Evolutionary conservation across 257 asterid species (phyloP).

Genomic region (Thymus mandschuricus): DNA sequence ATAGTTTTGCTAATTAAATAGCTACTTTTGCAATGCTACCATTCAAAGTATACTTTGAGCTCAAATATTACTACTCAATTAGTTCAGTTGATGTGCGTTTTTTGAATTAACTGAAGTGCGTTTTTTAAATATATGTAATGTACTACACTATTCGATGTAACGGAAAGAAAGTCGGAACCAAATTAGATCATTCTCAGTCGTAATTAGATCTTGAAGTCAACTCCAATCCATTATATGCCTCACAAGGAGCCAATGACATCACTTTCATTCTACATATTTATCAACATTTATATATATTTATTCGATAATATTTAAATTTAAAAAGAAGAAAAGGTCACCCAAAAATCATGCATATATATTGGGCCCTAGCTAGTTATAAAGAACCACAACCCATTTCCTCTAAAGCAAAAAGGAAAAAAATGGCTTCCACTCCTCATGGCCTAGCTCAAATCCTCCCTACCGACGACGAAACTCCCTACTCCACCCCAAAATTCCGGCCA

Average conservation of each 20-base stretch:
- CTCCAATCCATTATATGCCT: background rate
- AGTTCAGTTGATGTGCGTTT: too few relatives aligned
- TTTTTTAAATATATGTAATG: too few relatives aligned
- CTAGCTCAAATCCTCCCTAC: constrained; percentile 18
- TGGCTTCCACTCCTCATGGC: constrained; percentile 19
- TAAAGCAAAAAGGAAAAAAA: constrained; percentile 28
- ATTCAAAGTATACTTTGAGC: too few relatives aligned
- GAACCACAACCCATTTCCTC: constrained; percentile 9
- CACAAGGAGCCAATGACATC: background rate
- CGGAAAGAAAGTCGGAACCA: too few relatives aligned
- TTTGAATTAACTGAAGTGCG: too few relatives aligned
- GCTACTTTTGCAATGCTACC: too few relatives aligned
- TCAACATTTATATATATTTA: background rate
- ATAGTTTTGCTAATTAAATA: too few relatives aligned
- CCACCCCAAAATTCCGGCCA: constrained; percentile 42
- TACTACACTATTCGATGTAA: too few relatives aligned
- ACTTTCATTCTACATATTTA: background rate
- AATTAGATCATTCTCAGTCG: too few relatives aligned
- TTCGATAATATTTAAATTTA: background rate
- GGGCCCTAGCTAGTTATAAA: constrained; percentile 7
- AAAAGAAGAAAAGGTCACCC: background rate
- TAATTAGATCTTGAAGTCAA: too few relatives aligned
- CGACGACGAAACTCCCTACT: constrained; percentile 28
- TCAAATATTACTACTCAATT: too few relatives aligned
- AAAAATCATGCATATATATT: constrained; percentile 12